Base-by-base conservation (phyloP, 331 rosid species). In the Pyracantha coccinea region DNA sequence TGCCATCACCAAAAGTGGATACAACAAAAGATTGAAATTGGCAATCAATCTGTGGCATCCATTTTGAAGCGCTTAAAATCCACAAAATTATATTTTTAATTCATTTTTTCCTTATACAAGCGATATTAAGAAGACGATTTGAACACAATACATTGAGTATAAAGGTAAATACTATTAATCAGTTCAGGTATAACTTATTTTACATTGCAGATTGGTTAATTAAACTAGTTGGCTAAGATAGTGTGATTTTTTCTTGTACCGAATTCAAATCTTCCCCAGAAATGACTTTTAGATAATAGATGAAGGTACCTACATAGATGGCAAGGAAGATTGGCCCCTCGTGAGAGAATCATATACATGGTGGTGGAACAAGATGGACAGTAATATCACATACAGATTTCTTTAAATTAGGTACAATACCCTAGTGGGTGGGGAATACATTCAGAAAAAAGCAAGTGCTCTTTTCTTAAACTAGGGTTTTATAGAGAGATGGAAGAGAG, bases 321-420 rank as follows among this genome's bases (percentile, higher is more conserved):
- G 28, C 1, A n/a, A 27, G 31, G 38, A 68, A 25, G 65, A 25
- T 10, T 17, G 6, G 13, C 44, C 44, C 32, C 41, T 27, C 57
- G 50, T 27, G 72, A 75, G 47, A 69, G 75, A 54, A 72, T 62
- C 67, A 35, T 57, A 57, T 21, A 11, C 16, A 16, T 23, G 8
- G 5, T 32, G 33, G 27, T 74, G 53, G 74, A 72, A 66, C 33
- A 45, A 21, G 28, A 70, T 54, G 59, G 72, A 69, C 28, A 12
- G 20, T 65, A 28, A 41, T 1, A 68, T 79, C 68, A 76, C 58
- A 52, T 79, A 71, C 80, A 58, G 71, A 83, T 45, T 75, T 19
- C 20, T 45, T 52, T 72, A 52, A 25, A 12, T 60, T 12, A 24
- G 52, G 85, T 80, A 80, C 72, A 78, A 20, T 71, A 69, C 47